phyloP scores from a whole-genome alignment of 495 filamentous ascomycete species.

The Aspergillus heteromorphus region DNA sequence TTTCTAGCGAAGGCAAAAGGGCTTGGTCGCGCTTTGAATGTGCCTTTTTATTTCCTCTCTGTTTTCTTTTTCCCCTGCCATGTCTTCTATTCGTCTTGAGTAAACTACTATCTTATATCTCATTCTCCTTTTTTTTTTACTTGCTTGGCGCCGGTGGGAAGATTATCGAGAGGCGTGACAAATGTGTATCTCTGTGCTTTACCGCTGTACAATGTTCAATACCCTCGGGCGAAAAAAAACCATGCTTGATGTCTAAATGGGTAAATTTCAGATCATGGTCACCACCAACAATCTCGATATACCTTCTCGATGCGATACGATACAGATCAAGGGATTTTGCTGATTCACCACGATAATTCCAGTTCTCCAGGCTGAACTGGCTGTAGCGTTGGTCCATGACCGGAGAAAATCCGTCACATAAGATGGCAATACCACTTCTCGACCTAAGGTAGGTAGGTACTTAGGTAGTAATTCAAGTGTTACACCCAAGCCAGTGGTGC shows the following conservation, averaged over 20 bases:
- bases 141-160: slow-evolving; percentile 25
- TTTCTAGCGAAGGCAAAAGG: slow-evolving; percentile 17
- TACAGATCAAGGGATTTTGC: no score
- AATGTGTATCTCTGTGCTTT: slow-evolving; percentile 27
- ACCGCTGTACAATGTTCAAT: slow-evolving; percentile 43
- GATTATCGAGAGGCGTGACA: slow-evolving; percentile 28
- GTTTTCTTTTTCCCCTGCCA: slow-evolving; percentile 24
- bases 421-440: no score
- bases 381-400: no score
- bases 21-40: slow-evolving; percentile 12
- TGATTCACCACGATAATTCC: no score
- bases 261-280: slow-evolving; percentile 13
- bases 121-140: slow-evolving; percentile 12
- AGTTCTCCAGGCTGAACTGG: no score
- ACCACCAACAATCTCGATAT: no score
- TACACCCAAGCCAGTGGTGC: no score
- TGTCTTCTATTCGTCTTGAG: slow-evolving; percentile 22
- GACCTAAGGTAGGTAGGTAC: no score
- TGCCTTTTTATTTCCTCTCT: slow-evolving; percentile 22
- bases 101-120: slow-evolving; percentile 17
- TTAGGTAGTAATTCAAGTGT: no score
- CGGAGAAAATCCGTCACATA: no score
- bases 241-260: slow-evolving; percentile 24
- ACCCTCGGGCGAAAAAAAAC: slow-evolving; percentile 36
- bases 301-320: no score